phyloP scores from a whole-genome alignment of 495 filamentous ascomycete species.

The Daldinia concentrica region DNA sequence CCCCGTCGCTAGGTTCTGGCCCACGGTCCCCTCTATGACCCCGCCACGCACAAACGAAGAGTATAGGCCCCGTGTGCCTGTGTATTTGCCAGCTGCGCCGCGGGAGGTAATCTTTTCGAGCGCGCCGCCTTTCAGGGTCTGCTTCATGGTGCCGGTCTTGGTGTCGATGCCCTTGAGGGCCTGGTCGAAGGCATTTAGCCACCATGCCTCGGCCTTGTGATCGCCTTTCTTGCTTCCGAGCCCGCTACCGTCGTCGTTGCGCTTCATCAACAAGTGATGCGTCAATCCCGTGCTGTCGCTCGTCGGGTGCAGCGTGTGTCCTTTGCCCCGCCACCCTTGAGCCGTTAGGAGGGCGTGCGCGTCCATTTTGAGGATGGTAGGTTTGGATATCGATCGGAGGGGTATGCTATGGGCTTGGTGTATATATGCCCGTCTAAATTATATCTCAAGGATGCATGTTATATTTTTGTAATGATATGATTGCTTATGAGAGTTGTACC shows the following conservation, averaged over 20 bases:
- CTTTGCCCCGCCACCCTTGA: constrained; percentile 82
- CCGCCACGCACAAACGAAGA: constrained; percentile 82
- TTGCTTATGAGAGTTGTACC: neutral
- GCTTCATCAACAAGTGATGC: constrained; percentile 72
- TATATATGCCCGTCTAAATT: neutral
- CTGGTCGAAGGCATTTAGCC: constrained; percentile 82
- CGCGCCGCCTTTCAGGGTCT: constrained; percentile 60
- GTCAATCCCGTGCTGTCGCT: constrained; percentile 70
- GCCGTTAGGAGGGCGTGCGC: constrained; percentile 74
- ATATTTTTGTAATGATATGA: neutral
- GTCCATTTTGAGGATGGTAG: constrained; percentile 59
- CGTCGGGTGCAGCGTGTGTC: constrained; percentile 76
- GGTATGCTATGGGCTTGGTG: neutral
- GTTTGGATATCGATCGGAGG: neutral
- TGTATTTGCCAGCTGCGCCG: constrained; percentile 54
- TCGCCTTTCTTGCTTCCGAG: constrained; percentile 74
- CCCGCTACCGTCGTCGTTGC: constrained; percentile 73
- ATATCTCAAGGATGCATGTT: constrained; percentile 6
- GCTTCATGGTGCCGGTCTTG: constrained; percentile 57
- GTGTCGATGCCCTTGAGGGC: constrained; percentile 75
- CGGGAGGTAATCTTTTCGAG: constrained; percentile 60
- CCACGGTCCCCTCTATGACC: constrained; percentile 72
- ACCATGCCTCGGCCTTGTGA: constrained; percentile 76
- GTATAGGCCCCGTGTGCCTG: constrained; percentile 72
- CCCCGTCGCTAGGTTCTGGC: constrained; percentile 36